phyloP scores from a whole-genome alignment of 2,329 filamentous ascomycete species.

The Dissoconium aciculare region DNA sequence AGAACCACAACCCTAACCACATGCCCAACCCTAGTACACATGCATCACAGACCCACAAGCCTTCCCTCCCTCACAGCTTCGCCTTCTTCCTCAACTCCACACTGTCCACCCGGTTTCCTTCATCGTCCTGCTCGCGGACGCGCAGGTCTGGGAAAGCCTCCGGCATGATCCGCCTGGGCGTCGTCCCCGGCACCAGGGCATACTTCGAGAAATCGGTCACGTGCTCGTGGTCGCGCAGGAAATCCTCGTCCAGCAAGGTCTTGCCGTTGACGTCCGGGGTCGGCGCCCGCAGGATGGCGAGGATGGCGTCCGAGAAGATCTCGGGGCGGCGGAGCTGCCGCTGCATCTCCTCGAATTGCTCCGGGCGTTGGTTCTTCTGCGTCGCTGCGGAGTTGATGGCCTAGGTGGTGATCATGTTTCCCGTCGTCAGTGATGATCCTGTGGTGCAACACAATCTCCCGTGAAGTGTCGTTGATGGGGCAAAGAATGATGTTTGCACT shows the following conservation, averaged over 20 bases:
- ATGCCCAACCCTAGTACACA: no score
- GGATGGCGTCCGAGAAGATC: slow-evolving; percentile 67
- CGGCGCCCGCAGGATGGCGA: slow-evolving; percentile 53
- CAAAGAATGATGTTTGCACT: slow-evolving; percentile 18
- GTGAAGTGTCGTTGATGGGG: not conserved
- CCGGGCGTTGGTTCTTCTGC: slow-evolving; percentile 25
- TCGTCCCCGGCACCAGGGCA: slow-evolving; percentile 46
- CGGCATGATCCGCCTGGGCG: slow-evolving; percentile 67
- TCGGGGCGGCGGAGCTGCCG: slow-evolving; percentile 28
- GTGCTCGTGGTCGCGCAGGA: slow-evolving; percentile 48
- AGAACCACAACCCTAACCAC: no score
- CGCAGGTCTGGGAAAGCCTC: slow-evolving; percentile 49
- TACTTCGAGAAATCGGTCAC: slow-evolving; percentile 61
- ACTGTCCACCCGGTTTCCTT: slow-evolving; percentile 59
- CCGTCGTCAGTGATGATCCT: slow-evolving; percentile 1
- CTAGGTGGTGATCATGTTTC: slow-evolving; percentile 22
- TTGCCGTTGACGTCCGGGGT: slow-evolving; percentile 51
- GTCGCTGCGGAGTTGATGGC: slow-evolving; percentile 65
- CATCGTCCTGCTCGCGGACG: slow-evolving; percentile 66
- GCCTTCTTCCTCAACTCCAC: slow-evolving; percentile 16
- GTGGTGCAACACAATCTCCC: no score
- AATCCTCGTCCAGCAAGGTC: slow-evolving; percentile 67
- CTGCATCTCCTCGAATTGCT: slow-evolving; percentile 25
- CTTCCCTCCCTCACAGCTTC: not conserved
- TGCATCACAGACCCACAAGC: not conserved